phyloP scores from a whole-genome alignment of 2,329 filamentous ascomycete genomes.

The Fusarium sp. region DNA sequence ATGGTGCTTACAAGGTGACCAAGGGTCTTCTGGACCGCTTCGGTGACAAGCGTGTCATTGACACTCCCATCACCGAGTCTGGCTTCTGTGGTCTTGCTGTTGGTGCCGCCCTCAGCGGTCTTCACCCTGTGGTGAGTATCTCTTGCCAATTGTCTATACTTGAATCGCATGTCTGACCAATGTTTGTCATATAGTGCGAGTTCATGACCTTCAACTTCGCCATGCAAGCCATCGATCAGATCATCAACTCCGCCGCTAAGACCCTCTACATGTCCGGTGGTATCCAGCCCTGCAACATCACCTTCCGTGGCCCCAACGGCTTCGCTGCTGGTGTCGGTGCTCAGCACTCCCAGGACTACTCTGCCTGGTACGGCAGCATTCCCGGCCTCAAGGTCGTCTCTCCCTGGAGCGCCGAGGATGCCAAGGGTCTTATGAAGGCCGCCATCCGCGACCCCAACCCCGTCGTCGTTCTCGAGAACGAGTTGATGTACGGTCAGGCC shows the following conservation, averaged over 20 bases:
- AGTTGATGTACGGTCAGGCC: constrained; percentile 89
- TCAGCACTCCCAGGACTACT: constrained; percentile 99
- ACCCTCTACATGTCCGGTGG: constrained; percentile 99
- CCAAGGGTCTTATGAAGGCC: constrained; percentile 97
- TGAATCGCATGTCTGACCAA: constrained; percentile 24
- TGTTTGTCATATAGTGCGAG: constrained; percentile 75
- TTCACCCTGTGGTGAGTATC: constrained; percentile 87
- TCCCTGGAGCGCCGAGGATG: constrained; percentile 97
- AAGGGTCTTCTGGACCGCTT: constrained; percentile 98
- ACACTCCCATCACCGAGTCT: constrained; percentile 97
- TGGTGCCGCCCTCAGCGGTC: constrained; percentile 92
- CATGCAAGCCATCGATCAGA: constrained; percentile 99
- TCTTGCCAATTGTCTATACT: not conserved
- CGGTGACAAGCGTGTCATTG: constrained; percentile 96
- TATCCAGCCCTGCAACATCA: constrained; percentile 99
- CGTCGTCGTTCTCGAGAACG: constrained; percentile 90
- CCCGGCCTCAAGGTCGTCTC: constrained; percentile 97
- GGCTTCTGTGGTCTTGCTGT: constrained; percentile 95
- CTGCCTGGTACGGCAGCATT: constrained; percentile 98
- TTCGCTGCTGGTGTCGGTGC: constrained; percentile 96
- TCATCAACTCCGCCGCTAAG: constrained; percentile 99
- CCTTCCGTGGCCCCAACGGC: constrained; percentile 98
- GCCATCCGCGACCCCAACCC: constrained; percentile 99
- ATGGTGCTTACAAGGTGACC: constrained; percentile 99
- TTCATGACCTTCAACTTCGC: constrained; percentile 99